These are phyloP conservation scores for Diaporthe sp. DNA, from an alignment of 2,329 filamentous ascomycete genomes.

Conservation along the genomic window DNA sequence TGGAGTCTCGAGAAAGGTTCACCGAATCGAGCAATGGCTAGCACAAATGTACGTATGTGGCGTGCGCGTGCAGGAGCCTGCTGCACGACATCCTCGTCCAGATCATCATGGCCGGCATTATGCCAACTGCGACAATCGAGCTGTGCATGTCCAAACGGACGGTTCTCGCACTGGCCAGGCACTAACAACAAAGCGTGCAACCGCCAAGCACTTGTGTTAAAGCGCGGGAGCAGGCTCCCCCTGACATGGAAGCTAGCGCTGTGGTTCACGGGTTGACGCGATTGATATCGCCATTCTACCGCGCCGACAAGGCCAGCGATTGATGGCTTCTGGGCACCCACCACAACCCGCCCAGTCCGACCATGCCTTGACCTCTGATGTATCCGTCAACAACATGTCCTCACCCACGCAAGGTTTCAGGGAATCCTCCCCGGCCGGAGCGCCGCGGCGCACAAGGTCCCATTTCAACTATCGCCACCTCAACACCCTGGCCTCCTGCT, in stretches of 20 bases:
- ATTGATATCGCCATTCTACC: neutral
- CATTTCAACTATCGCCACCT: slow-evolving; percentile 89
- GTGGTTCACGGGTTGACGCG: neutral
- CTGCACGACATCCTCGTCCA: slow-evolving; percentile 3
- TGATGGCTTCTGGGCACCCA: neutral
- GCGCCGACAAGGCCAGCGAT: neutral
- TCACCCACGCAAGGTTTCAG: slow-evolving; percentile 45
- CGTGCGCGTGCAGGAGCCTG: slow-evolving; percentile 1
- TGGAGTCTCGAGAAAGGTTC: neutral
- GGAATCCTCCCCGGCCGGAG: slow-evolving; percentile 48
- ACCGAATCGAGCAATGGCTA: neutral
- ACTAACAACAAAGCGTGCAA: neutral
- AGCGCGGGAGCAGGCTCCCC: neutral
- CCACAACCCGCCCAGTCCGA: neutral
- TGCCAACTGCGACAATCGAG: neutral
- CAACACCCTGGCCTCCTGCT: slow-evolving; percentile 77
- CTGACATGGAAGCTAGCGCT: neutral
- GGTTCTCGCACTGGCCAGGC: neutral
- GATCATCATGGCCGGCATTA: slow-evolving; percentile 1
- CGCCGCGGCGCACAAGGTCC: slow-evolving; percentile 60
- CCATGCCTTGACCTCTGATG: neutral
- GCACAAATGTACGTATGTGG: neutral
- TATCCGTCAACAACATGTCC: slow-evolving; percentile 39
- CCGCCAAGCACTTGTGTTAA: neutral
- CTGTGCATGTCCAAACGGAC: neutral